Evolutionary conservation across 2,329 filamentous ascomycete species (phyloP).

Genomic region (Diplodia corticola): DNA sequence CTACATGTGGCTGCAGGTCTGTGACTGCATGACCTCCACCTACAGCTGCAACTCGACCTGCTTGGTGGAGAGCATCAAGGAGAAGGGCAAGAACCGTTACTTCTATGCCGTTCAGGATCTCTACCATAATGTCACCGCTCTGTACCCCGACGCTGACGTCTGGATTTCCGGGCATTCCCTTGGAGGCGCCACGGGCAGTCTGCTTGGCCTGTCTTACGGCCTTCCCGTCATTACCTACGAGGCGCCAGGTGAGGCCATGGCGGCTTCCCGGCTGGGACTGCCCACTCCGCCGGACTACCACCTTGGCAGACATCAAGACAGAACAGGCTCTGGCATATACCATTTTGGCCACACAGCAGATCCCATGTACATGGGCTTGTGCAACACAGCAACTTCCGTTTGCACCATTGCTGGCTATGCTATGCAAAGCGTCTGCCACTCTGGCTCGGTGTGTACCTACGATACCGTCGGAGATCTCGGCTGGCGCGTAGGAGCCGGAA

Average conservation of each 20-base stretch:
- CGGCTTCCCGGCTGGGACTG: conserved; percentile 79
- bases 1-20: conserved; percentile 87
- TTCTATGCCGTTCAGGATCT: conserved; percentile 87
- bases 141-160: conserved; percentile 81
- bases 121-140: conserved; percentile 85
- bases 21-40: conserved; percentile 83
- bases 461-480: conserved; percentile 90
- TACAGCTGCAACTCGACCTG: conserved; percentile 94
- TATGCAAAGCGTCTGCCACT: conserved; percentile 89
- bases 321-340: conserved; percentile 73
- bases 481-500: conserved; percentile 88
- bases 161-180: conserved; percentile 94
- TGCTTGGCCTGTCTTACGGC: conserved; percentile 88
- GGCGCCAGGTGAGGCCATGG: conserved; percentile 85
- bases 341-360: conserved; percentile 97
- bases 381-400: conserved; percentile 83
- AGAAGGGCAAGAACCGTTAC: conserved; percentile 83
- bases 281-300: conserved; percentile 79
- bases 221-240: conserved; percentile 90
- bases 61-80: conserved; percentile 69
- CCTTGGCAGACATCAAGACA: conserved; percentile 52
- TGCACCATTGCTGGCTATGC: conserved; percentile 94
- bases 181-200: conserved; percentile 83
- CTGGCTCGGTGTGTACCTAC: conserved; percentile 83
- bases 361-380: conserved; percentile 90